These are phyloP conservation scores for Heritiera littoralis DNA, from an alignment of 345 rosid species.

Conservation along the genomic window DNA sequence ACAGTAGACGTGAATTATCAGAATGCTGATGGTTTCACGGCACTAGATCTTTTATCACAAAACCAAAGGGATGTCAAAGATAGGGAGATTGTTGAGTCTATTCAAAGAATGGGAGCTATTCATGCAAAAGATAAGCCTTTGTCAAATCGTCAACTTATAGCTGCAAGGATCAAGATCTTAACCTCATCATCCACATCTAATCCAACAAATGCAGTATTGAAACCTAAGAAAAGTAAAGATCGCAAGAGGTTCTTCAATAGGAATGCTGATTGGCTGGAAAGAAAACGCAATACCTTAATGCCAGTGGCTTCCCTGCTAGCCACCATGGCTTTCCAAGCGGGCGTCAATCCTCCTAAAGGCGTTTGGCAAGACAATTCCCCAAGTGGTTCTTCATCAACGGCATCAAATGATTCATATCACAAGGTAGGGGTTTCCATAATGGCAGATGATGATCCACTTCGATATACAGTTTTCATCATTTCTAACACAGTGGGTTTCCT, in stretches of 20 bases:
- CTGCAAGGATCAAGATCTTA: conserved; percentile 1
- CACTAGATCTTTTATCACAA: conserved; percentile 20
- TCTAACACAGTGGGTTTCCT: conserved; percentile 22
- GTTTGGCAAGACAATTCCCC: conserved; percentile 26
- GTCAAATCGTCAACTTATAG: conserved; percentile 5
- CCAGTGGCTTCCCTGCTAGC: conserved; percentile 42
- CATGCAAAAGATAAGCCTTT: neutral
- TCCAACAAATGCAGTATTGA: neutral
- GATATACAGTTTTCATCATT: neutral
- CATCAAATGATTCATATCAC: neutral
- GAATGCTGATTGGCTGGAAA: conserved; percentile 15
- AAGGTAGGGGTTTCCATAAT: neutral
- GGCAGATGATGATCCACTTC: neutral
- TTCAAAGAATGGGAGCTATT: neutral
- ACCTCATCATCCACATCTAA: neutral
- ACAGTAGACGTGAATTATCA: conserved; percentile 18
- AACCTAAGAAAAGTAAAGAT: neutral
- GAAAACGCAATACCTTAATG: conserved; percentile 28
- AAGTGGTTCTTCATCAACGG: too few species aligned
- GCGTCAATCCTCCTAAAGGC: conserved; percentile 32
- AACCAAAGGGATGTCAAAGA: conserved; percentile 27
- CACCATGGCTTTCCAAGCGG: conserved; percentile 37
- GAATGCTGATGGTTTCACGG: conserved; percentile 30
- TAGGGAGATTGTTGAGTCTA: conserved; percentile 20
- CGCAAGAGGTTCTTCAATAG: neutral